These are phyloP conservation scores for Sungouiella thailandica DNA, from an alignment of 805 yeast genomes.

Conservation along the genomic window DNA sequence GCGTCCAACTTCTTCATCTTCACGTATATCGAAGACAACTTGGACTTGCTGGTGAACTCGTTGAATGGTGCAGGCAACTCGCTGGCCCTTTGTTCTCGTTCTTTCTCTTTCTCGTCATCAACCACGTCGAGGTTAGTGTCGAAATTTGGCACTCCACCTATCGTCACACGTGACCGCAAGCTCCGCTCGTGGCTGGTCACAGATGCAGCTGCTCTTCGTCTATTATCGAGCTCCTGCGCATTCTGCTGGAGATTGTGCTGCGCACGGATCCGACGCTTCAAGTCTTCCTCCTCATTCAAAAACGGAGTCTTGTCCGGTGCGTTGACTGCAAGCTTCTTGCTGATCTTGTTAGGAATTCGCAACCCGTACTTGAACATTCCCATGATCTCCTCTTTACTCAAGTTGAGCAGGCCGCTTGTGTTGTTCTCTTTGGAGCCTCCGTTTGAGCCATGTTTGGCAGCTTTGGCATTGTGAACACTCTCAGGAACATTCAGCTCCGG, in stretches of 20 bases:
- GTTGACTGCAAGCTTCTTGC: conserved; percentile 6
- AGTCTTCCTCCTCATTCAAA: conserved; percentile 1
- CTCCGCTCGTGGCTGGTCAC: conserved; percentile 5
- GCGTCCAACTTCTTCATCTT: conserved; percentile 21
- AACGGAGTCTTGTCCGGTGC: conserved; percentile 3
- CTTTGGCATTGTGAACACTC: no score
- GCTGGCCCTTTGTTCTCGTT: conserved; percentile 6
- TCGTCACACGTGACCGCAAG: conserved; percentile 11
- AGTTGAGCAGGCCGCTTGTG: not conserved
- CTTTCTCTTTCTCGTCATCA: conserved; percentile 6
- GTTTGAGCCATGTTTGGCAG: no score
- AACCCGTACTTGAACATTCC: conserved; percentile 9
- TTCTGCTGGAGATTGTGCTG: conserved; percentile 5
- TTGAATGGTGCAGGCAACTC: conserved; percentile 12
- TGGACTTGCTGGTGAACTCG: conserved; percentile 13
- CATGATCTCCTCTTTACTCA: conserved; percentile 9
- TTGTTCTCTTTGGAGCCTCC: not conserved
- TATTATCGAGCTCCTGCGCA: conserved; percentile 9
- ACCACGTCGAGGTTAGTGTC: conserved; percentile 8
- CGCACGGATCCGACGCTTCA: conserved; percentile 3
- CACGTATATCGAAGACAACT: conserved; percentile 15
- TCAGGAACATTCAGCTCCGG: no score
- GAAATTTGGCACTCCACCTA: conserved; percentile 8
- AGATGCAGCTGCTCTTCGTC: conserved; percentile 7
- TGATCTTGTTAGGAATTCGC: conserved; percentile 9